Evolutionary conservation across 768 basidiomycete genomes (phyloP).

Genomic region (Flagelloscypha sp.): DNA sequence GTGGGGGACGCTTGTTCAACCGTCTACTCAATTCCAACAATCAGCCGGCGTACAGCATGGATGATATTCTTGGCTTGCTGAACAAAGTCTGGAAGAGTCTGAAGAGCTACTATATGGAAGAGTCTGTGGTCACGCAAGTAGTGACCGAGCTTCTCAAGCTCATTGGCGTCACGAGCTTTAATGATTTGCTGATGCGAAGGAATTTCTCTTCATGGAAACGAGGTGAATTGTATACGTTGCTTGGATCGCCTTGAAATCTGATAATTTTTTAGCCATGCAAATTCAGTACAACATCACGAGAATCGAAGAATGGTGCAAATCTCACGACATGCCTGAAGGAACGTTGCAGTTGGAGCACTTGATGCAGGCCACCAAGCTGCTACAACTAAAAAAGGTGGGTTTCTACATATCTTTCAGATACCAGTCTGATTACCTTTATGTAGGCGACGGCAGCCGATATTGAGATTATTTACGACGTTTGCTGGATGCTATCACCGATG

Average conservation of each 20-base stretch:
- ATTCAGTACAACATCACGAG: constrained; percentile 99
- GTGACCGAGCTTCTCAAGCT: constrained; percentile 91
- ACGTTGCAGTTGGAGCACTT: constrained; percentile 95
- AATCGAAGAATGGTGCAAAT: constrained; percentile 99
- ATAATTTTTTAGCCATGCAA: constrained; percentile 79
- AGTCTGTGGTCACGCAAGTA: constrained; percentile 92
- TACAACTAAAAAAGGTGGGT: constrained; percentile 92
- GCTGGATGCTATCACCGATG: constrained; percentile 99
- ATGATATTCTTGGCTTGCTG: constrained; percentile 91
- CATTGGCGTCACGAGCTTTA: constrained; percentile 95
- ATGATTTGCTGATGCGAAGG: constrained; percentile 94
- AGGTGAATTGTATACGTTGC: constrained; percentile 47
- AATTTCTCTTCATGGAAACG: constrained; percentile 99
- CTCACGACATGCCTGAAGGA: constrained; percentile 99
- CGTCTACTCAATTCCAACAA: constrained; percentile 81
- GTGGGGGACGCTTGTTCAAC: constrained; percentile 88
- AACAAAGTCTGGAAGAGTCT: constrained; percentile 98
- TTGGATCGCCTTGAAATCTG: neutral
- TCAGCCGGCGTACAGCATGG: constrained; percentile 93
- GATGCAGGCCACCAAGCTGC: constrained; percentile 98
- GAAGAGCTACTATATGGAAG: constrained; percentile 98
- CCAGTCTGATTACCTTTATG: constrained; percentile 9
- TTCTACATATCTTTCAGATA: neutral
- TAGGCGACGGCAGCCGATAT: constrained; percentile 92
- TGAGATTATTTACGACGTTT: constrained; percentile 98